Percentiles rank a stretch among this genome's conserved stretches.
phyloP scores from a whole-genome alignment of 116 monocot genomes.

The Cymodocea nodosa region DNA sequence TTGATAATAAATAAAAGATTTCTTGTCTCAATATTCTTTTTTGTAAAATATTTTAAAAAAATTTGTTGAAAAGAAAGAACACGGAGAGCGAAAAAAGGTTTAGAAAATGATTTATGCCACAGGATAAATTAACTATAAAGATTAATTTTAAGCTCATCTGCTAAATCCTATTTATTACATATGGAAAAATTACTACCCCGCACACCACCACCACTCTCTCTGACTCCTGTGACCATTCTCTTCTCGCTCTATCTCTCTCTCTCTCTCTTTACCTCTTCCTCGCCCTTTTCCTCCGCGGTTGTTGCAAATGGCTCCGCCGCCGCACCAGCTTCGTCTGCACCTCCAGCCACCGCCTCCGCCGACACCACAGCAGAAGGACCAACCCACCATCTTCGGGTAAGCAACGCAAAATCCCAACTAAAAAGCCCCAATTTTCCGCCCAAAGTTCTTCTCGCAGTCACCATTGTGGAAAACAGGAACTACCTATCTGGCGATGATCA shows the following conservation, averaged over 20 bases:
- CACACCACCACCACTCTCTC: too few relatives aligned
- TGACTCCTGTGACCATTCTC: too few relatives aligned
- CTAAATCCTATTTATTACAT: too few relatives aligned
- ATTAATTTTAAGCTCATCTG: too few relatives aligned
- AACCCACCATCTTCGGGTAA: constrained; percentile 13
- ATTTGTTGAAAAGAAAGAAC: too few relatives aligned
- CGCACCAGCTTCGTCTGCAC: constrained; percentile 10
- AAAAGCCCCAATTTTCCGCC: background rate
- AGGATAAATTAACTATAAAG: too few relatives aligned
- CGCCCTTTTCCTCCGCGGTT: background rate
- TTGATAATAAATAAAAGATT: too few relatives aligned
- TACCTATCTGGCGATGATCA: constrained; percentile 33
- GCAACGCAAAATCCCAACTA: background rate
- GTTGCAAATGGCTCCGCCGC: constrained; percentile 10
- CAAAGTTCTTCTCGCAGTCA: background rate
- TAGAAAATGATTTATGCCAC: too few relatives aligned
- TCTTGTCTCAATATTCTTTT: too few relatives aligned
- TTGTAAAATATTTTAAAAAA: too few relatives aligned
- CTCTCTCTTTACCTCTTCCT: background rate
- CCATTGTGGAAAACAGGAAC: constrained; percentile 23
- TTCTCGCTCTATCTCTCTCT: background rate
- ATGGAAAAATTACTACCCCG: too few relatives aligned
- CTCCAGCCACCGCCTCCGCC: constrained; percentile 3
- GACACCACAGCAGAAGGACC: background rate
- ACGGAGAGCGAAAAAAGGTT: too few relatives aligned